Evolutionary conservation across 116 monocot genomes (phyloP).

Genomic region (Iris pallida): DNA sequence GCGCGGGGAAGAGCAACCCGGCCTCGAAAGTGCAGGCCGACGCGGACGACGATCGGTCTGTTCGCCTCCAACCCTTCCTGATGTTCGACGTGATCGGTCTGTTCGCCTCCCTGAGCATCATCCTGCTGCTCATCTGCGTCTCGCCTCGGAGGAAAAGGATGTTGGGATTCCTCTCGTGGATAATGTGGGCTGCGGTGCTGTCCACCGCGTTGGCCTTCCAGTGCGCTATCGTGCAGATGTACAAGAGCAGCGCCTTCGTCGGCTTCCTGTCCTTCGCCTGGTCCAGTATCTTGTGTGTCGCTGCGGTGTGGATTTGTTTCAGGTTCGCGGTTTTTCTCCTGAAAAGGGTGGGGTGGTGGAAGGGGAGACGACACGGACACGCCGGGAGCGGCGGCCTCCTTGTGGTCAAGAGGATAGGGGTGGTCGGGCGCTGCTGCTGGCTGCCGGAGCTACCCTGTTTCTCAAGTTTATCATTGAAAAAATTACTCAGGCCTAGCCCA

Average conservation of each 20-base stretch:
- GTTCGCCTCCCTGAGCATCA: conserved; percentile 6
- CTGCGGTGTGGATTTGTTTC: no score
- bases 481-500: no score
- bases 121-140: conserved; percentile 1
- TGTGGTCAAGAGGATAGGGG: no score
- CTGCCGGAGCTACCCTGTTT: no score
- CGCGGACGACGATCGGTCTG: not conserved
- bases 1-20: no score
- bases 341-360: no score
- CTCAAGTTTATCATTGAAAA: no score
- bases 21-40: no score
- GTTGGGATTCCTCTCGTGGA: not conserved
- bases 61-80: not conserved
- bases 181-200: conserved; percentile 9
- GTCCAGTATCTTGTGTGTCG: not conserved
- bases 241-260: not conserved
- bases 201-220: not conserved
- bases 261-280: not conserved
- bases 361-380: no score
- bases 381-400: no score
- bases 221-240: not conserved
- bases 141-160: not conserved
- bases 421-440: no score
- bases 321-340: no score
- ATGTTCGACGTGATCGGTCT: not conserved